These are phyloP conservation scores for Austroboletus novae-zelandiae DNA, from an alignment of 1,284 basidiomycete genomes.

Conservation along the genomic window DNA sequence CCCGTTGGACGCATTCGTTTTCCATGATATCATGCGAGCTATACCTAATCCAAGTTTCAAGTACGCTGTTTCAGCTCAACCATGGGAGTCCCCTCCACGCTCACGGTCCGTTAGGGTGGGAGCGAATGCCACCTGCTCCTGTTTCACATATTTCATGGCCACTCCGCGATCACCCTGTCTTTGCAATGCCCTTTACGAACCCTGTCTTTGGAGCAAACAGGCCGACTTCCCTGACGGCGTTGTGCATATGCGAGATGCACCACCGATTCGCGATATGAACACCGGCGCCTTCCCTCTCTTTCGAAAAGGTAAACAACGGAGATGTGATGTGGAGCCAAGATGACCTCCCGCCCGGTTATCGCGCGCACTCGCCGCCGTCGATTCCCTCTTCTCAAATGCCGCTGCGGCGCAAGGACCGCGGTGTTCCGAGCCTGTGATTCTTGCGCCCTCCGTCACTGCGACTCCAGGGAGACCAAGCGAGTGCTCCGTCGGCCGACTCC, in stretches of 20 bases:
- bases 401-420: slow-evolving; percentile 9
- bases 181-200: too few relatives aligned
- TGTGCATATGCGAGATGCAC: neutral
- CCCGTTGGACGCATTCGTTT: neutral
- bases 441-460: neutral
- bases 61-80: neutral
- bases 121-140: neutral
- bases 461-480: neutral
- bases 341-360: neutral
- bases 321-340: neutral
- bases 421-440: slow-evolving; percentile 7
- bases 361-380: neutral
- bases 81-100: neutral
- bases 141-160: neutral
- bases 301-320: neutral
- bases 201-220: neutral
- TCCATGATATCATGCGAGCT: neutral
- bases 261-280: neutral
- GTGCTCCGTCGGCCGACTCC: slow-evolving; percentile 5
- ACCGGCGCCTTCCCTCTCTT: neutral
- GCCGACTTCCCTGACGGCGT: neutral
- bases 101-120: neutral
- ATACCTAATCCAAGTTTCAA: neutral
- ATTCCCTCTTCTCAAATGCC: neutral
- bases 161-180: neutral